A percentile compares a stretch with the other conserved stretches of the same genome.
Evolutionary conservation across 1,284 basidiomycete genomes (phyloP).

Genomic region (Porphyrellus sp.): DNA sequence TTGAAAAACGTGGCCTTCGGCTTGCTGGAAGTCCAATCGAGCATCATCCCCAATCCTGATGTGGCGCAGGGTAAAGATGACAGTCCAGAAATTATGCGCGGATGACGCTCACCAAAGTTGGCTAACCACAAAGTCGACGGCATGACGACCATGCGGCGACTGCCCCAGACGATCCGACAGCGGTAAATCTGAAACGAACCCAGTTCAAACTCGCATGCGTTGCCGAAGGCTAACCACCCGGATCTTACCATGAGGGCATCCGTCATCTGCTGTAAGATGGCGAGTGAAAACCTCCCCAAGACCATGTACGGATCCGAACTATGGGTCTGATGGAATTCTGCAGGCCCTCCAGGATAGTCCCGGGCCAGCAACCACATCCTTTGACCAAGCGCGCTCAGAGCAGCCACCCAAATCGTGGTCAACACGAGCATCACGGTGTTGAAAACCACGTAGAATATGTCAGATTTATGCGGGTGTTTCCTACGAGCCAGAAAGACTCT

Average conservation of each 20-base stretch:
- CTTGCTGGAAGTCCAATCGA: background rate
- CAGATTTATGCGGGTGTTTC: background rate
- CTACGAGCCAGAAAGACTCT: background rate
- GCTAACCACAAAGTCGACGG: background rate
- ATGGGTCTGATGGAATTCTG: background rate
- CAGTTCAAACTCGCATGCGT: background rate
- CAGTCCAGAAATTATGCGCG: background rate
- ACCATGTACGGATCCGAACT: background rate
- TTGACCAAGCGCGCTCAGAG: background rate
- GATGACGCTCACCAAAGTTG: background rate
- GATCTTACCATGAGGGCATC: slow-evolving; percentile 1
- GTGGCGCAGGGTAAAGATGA: background rate
- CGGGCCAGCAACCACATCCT: slow-evolving; percentile 1
- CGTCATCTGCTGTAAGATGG: background rate
- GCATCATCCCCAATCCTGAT: background rate
- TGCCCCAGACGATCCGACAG: background rate
- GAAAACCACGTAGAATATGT: background rate
- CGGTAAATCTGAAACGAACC: background rate
- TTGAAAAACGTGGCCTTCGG: background rate
- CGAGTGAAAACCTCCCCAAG: background rate
- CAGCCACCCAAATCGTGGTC: background rate
- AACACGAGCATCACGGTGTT: background rate
- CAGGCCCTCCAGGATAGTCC: slow-evolving; percentile 1
- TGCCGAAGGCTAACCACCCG: too few species aligned
- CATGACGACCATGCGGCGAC: background rate